These are phyloP conservation scores for Vigna radiata DNA, from an alignment of 306 rosid species.

Conservation along the genomic window DNA sequence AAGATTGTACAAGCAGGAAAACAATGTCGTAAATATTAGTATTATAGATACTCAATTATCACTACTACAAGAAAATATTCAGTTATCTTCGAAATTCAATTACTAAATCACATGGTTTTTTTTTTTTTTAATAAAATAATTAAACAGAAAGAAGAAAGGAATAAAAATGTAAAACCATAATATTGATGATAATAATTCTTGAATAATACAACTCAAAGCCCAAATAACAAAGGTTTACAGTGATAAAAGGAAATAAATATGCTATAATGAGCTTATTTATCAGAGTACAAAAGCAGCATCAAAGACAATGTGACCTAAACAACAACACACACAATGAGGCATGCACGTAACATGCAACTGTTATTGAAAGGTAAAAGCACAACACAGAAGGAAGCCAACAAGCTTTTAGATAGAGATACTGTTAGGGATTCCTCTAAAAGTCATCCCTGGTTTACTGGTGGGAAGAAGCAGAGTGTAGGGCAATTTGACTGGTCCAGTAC, in stretches of 20 bases:
- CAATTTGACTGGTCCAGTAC: slow-evolving; percentile 64
- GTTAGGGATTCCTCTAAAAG: slow-evolving; percentile 79
- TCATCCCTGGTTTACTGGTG: slow-evolving; percentile 62
- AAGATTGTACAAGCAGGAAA: too few relatives aligned
- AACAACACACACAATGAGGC: not conserved
- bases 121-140: too few relatives aligned
- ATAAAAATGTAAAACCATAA: too few relatives aligned
- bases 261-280: not conserved
- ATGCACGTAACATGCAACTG: too few relatives aligned
- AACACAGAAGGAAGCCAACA: not conserved
- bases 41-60: too few relatives aligned
- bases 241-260: not conserved
- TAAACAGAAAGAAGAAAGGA: too few relatives aligned
- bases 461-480: slow-evolving; percentile 78
- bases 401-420: slow-evolving; percentile 58
- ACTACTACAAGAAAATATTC: too few relatives aligned
- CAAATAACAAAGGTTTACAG: not conserved
- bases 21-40: too few relatives aligned
- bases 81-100: too few relatives aligned
- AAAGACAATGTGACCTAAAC: not conserved
- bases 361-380: too few relatives aligned
- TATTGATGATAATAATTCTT: too few relatives aligned
- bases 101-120: too few relatives aligned
- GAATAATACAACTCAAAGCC: not conserved
- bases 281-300: not conserved